Conservation (phyloP, 352 stramenopile genomes). For the Pythium vanterpoolii region DNA sequence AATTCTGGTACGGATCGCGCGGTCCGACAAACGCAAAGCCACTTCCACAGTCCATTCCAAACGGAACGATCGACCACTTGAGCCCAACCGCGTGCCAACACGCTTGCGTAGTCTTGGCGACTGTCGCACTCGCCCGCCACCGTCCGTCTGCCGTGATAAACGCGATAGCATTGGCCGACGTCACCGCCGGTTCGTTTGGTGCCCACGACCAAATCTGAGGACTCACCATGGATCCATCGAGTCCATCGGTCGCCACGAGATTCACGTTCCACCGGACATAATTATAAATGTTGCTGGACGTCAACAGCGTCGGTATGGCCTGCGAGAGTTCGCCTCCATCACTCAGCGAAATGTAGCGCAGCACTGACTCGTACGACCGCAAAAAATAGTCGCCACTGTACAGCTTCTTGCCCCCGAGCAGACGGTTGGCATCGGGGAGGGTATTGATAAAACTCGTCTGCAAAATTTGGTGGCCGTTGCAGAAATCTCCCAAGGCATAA, state of each 20-base stretch:
- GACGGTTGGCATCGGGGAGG: slow-evolving; percentile 31
- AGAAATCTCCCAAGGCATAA: slow-evolving; percentile 39
- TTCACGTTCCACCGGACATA: slow-evolving; percentile 59
- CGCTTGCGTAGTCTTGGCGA: slow-evolving; percentile 29
- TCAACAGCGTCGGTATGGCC: slow-evolving; percentile 30
- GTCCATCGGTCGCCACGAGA: slow-evolving; percentile 40
- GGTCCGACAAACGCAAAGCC: slow-evolving; percentile 31
- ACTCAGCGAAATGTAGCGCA: slow-evolving; percentile 51
- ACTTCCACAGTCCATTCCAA: slow-evolving; percentile 21
- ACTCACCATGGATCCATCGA: slow-evolving; percentile 46
- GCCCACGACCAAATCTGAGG: slow-evolving; percentile 58
- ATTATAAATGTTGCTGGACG: slow-evolving; percentile 35
- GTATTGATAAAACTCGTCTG: slow-evolving; percentile 34
- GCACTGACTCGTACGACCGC: slow-evolving; percentile 38
- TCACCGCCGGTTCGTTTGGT: slow-evolving; percentile 40
- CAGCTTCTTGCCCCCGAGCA: slow-evolving; percentile 40
- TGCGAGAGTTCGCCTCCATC: slow-evolving; percentile 25
- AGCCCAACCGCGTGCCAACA: slow-evolving; percentile 38
- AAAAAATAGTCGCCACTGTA: slow-evolving; percentile 47
- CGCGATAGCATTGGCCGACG: slow-evolving; percentile 21
- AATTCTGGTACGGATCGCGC: slow-evolving; percentile 50
- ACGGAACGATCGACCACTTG: slow-evolving; percentile 35
- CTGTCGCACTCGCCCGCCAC: slow-evolving; percentile 28
- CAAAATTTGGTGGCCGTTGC: slow-evolving; percentile 35
- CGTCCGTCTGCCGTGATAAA: slow-evolving; percentile 33